phyloP scores from a whole-genome alignment of 2,329 filamentous ascomycete species.

The Arthrinium phaeospermum region DNA sequence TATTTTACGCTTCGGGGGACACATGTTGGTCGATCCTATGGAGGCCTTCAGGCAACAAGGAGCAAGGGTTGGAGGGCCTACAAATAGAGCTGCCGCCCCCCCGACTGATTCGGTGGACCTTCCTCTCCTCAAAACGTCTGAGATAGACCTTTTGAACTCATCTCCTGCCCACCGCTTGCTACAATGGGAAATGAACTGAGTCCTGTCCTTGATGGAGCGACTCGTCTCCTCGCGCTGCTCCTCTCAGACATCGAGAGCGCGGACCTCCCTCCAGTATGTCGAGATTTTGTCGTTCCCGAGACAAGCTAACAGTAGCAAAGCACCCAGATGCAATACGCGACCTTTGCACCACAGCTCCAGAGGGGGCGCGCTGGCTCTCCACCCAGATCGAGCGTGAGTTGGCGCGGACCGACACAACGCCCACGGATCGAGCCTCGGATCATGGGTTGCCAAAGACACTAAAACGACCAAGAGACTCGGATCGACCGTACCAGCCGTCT shows the following conservation, averaged over 20 bases:
- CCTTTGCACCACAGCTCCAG: background rate
- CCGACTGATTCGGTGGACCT: background rate
- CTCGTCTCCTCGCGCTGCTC: background rate
- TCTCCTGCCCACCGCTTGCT: background rate
- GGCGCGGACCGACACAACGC: background rate
- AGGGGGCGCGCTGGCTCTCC: background rate
- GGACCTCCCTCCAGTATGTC: background rate
- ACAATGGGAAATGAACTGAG: background rate
- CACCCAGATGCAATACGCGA: background rate
- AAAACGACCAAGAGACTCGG: background rate
- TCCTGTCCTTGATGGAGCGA: background rate
- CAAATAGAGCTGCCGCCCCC: constrained; percentile 2
- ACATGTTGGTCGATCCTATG: too few relatives aligned
- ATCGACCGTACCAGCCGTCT: background rate
- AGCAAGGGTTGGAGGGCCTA: background rate
- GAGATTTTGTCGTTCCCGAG: background rate
- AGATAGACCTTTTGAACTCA: background rate
- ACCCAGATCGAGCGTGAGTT: background rate
- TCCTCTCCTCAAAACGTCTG: background rate
- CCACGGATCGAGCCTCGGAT: background rate
- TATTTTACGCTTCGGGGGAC: too few relatives aligned
- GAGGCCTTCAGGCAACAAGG: background rate
- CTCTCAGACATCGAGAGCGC: background rate
- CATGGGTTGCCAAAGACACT: background rate
- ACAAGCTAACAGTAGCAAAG: background rate